Evolutionary conservation across 371 early-diverging fungal genomes (phyloP), one percentile per base, ranked within the genome.

Genomic region (Gilbertella persicaria): DNA sequence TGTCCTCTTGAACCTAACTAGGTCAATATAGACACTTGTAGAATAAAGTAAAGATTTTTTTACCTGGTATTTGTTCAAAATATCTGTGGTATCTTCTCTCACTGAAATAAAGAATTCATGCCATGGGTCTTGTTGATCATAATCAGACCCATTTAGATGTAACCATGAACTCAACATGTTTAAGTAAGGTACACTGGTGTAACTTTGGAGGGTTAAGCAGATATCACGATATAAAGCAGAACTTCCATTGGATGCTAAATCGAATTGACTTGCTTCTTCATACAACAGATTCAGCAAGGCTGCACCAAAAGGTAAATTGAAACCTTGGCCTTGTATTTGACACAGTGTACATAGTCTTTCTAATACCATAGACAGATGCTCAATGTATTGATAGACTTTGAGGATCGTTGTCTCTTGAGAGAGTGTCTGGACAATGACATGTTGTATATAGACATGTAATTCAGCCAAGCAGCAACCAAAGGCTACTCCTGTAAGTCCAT

Each of bases 141-240:
- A 36, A 21, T 49, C 21, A 7, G 50, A 50, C 4, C 60, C 45
- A 7, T 53, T 42, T 2, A 77, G 51, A 8, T 77, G 74, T 23
- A 82, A 33, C 82, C 82, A 82, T 43, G 59, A 66, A 33, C 72
- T 78, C 19, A 82, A 57, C 43, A 79, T 82, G 29, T 63, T 60
- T 14, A 70, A 36, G 35, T 79, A 82, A 1, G 82, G 82, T 16
- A 62, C 53, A 19, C 80, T 82, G 9, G 73, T 63, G 36, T 79
- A 73, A 30, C 64, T 66, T 29, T 78, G 46, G 3, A 78, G 28
- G 14, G 64, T 60, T 2, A 74, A 50, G 26, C 75, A 58, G 2
- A 79, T 47, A 19, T 71, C 64, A 10, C 58, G 51, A 65, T 79
- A 78, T 24, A 78, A 47, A 0, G 66, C 59, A 25, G 65, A 51